A percentile compares a stretch with the other conserved stretches of the same genome.
Conservation (phyloP, 345 rosid genomes). For the Hypericum perforatum region DNA sequence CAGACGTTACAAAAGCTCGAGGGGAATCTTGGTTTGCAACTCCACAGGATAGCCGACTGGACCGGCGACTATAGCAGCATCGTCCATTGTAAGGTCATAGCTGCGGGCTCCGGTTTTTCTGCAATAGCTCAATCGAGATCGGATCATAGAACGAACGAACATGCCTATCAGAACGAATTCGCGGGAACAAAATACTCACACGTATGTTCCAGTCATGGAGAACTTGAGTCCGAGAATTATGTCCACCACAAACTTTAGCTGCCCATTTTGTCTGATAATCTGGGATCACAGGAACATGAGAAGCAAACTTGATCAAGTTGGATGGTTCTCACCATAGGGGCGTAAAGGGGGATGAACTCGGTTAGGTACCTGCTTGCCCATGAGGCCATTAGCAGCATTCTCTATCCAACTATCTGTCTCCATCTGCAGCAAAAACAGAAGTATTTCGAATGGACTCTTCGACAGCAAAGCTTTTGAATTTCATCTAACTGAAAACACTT, state of each 20-base stretch:
- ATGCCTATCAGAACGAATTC: neutral
- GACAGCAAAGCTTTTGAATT: too few relatives aligned
- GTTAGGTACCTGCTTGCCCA: constrained; percentile 89
- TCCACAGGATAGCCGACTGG: constrained; percentile 66
- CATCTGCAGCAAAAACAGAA: constrained; percentile 28
- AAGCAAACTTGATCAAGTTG: neutral
- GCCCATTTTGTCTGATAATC: constrained; percentile 55
- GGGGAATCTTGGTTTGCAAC: constrained; percentile 46
- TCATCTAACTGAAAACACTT: too few relatives aligned
- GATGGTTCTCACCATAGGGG: neutral
- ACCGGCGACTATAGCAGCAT: constrained; percentile 74
- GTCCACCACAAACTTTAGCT: constrained; percentile 58
- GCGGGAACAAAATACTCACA: constrained; percentile 32
- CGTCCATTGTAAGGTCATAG: constrained; percentile 60
- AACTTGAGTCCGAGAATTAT: constrained; percentile 68
- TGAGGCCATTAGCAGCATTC: constrained; percentile 87
- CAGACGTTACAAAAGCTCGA: constrained; percentile 59
- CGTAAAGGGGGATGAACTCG: too few relatives aligned
- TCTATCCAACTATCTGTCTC: constrained; percentile 96
- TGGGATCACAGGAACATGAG: constrained; percentile 13
- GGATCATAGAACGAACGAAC: neutral
- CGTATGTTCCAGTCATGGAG: constrained; percentile 66
- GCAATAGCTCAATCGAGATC: neutral
- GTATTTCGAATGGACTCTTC: too few relatives aligned
- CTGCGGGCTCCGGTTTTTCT: constrained; percentile 42